Conservation (phyloP, 768 basidiomycete genomes). For the Termitomyces sp. region DNA sequence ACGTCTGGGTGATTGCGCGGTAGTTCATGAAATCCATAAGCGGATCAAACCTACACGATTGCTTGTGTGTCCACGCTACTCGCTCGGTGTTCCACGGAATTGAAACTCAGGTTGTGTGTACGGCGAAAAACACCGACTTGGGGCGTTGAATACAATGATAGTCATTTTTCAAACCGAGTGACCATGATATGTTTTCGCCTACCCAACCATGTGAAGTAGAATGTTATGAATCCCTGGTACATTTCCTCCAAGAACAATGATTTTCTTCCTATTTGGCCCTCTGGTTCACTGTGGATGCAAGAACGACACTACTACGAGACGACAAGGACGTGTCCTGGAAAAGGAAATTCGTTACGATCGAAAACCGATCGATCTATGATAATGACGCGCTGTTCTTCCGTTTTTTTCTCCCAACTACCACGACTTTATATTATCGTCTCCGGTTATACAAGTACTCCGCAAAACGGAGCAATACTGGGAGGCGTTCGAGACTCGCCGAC, state of each 20-base stretch:
- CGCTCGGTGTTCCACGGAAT: not conserved
- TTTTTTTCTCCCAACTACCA: not conserved
- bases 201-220: not conserved
- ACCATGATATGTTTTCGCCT: not conserved
- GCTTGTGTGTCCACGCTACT: too few relatives aligned
- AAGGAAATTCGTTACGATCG: slow-evolving; percentile 1
- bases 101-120: too few relatives aligned
- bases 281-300: not conserved
- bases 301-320: too few relatives aligned
- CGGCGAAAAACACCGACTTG: too few relatives aligned
- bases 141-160: not conserved
- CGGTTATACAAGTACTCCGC: not conserved
- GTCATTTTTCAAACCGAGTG: not conserved
- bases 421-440: not conserved
- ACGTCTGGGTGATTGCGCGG: too few relatives aligned
- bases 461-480: not conserved
- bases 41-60: not conserved
- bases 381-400: not conserved
- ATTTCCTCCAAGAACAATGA: not conserved
- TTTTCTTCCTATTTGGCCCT: not conserved
- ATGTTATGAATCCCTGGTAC: too few relatives aligned
- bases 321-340: not conserved
- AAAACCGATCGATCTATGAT: slow-evolving; percentile 3
- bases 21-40: too few relatives aligned
- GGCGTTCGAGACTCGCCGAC: not conserved